Percentiles rank a stretch among this genome's conserved stretches.
These are phyloP conservation scores for Kurtzmaniella fragi DNA, from an alignment of 805 yeast genomes.

Conservation along the genomic window DNA sequence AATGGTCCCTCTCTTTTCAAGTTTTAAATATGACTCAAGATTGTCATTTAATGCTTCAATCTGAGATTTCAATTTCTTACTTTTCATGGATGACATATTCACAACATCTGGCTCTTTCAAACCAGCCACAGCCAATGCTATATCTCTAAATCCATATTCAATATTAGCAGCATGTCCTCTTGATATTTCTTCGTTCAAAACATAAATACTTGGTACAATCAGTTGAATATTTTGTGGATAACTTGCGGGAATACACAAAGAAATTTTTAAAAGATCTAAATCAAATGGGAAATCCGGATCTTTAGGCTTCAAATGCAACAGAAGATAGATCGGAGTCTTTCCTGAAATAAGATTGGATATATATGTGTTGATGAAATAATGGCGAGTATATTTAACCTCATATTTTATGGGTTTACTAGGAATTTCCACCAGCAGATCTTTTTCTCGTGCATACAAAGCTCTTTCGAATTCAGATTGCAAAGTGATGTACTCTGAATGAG, in stretches of 20 bases:
- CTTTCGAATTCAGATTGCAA: too few species aligned
- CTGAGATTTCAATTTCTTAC: conserved; percentile 50
- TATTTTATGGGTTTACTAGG: neutral
- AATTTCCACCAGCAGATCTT: neutral
- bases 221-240: conserved; percentile 42
- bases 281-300: conserved; percentile 76
- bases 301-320: conserved; percentile 47
- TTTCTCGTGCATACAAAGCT: neutral
- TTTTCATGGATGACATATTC: conserved; percentile 34
- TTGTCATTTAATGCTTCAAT: conserved; percentile 51
- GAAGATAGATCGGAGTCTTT: conserved; percentile 27
- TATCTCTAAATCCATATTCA: conserved; percentile 57
- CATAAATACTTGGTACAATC: conserved; percentile 43
- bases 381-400: too few species aligned
- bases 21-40: conserved; percentile 53
- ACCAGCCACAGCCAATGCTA: conserved; percentile 25
- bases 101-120: conserved; percentile 17
- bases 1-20: conserved; percentile 56
- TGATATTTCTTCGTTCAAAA: conserved; percentile 65
- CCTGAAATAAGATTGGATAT: conserved; percentile 1
- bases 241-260: conserved; percentile 47
- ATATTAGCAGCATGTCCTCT: conserved; percentile 61
- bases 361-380: neutral
- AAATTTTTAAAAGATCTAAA: conserved; percentile 46
- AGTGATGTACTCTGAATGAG: too few species aligned